Base-by-base conservation (phyloP, 768 basidiomycete genomes). In the Gelatoporia subvermispora region DNA sequence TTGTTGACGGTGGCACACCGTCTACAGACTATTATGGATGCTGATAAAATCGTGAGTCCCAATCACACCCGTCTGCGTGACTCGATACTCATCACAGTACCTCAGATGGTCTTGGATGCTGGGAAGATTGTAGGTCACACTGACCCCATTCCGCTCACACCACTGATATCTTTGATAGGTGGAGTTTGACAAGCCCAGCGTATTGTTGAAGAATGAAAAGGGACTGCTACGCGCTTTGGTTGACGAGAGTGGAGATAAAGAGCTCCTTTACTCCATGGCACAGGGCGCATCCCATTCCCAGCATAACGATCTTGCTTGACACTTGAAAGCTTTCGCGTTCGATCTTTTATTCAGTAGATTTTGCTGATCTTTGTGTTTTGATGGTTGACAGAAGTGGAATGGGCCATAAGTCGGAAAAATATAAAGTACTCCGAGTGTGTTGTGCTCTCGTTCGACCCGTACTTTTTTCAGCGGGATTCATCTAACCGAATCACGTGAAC, bases 1-100 rank as follows among this genome's bases (percentile, higher is more conserved):
- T 62, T 84, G 18, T 64, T 84, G 25, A 82, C 78, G n/a, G 72
- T 84, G 35, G 82, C 82, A 1, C 80, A 82, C 60, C 72, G 81
- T n/a, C 57, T 79, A 8, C 71, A 74, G 48, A 82, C 76, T 5
- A 76, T 83, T 50, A 79, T 80, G 68, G 80, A 81, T 44, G 76
- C 79, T 3, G 81, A 84, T 58, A 77, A 77, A 54, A 77, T 83
- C 39, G 70, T 82, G 49, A 47, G 61, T 54, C 8, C 36, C 16
- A 46, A 16, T 8, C 13, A n/a, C 10, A 45, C 28, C 13, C 28
- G 13, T 25, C 23, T 28, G 5, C 5, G 13, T n/a, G 28, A 11
- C 13, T 35, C 41, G 16, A 13, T 25, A 34, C 17, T n/a, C 22
- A n/a, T 8, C 15, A 13, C 43, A n/a, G 2, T 37, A 10, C 28